Conservation (phyloP, 495 filamentous ascomycete genomes). For the Evernia prunastri region DNA sequence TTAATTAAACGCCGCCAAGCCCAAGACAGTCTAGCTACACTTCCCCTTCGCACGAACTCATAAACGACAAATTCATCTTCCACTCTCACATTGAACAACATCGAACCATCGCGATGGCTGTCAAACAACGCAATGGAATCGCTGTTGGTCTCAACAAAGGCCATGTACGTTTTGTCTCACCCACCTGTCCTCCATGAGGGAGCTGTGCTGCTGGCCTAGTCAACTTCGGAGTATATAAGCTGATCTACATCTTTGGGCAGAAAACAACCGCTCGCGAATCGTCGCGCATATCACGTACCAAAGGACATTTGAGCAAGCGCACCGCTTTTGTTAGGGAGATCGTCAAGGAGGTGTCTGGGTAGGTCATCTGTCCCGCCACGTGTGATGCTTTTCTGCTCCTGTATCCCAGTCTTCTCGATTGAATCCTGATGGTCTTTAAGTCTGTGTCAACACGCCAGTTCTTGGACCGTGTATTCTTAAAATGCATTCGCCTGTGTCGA, state of each 20-base stretch:
- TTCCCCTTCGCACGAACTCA: not conserved
- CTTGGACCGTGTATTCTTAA: not conserved
- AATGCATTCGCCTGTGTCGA: not conserved
- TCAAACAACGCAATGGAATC: conserved; percentile 65
- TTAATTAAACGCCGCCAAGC: not conserved
- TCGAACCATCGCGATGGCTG: conserved; percentile 42
- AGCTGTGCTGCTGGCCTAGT: conserved; percentile 1
- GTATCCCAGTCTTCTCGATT: not conserved
- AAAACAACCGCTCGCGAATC: conserved; percentile 82
- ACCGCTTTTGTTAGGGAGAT: conserved; percentile 91
- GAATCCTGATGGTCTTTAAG: not conserved
- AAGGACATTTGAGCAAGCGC: conserved; percentile 86
- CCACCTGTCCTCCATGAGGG: conserved; percentile 34
- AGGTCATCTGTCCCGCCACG: conserved; percentile 31
- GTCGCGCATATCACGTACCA: conserved; percentile 76
- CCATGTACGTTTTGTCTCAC: conserved; percentile 54
- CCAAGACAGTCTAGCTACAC: conserved; percentile 4
- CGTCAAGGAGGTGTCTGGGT: conserved; percentile 91
- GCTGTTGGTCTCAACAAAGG: conserved; percentile 80
- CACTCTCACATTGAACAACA: conserved; percentile 1
- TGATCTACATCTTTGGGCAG: conserved; percentile 40
- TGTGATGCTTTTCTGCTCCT: too few species aligned
- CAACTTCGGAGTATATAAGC: not conserved
- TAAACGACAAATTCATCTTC: not conserved
- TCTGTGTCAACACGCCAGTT: not conserved